Base-by-base conservation (phyloP, 257 asterid species). In the Scutellaria galericulata region DNA sequence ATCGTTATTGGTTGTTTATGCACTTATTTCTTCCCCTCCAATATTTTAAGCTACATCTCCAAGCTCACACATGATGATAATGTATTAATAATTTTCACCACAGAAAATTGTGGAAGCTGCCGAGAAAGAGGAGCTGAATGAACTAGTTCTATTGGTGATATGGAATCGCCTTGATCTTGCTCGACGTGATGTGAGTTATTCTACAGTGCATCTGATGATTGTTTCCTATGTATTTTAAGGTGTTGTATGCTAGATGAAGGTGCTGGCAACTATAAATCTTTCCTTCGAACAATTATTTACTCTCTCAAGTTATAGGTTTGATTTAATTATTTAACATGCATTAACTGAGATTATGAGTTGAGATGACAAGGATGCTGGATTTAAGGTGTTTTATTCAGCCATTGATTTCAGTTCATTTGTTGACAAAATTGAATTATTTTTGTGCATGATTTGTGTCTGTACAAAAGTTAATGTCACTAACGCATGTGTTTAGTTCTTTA, bases 81-180 rank as follows among this genome's bases (percentile, higher is more conserved):
- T 18, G 18, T 18, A 18, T 18, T 18, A 18, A 18, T 18, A 18
- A 18, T 18, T 18, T 18, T 18, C 18, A 71, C 52, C 82, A 84
- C 90, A 94, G 99, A 94, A 87, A 89, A 91, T 94, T 71, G 94
- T 87, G 86, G 97, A 91, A 83, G 96, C 99, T 70, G 97, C 96
- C 63, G 97, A 89, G 86, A 94, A 78, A 85, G 99, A 96, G 50
- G 98, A 94, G 80, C 89, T 94, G 51, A 79, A 60, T 74, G 97
- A 91, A 77, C 87, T 94, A 68, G 89, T 94, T 77, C 80, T 94
- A n/a, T 73, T 91, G 90, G 86, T 94, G 77, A 85, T 94, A 83
- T 86, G 93, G 96, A 91, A 83, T 79, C 97, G 98, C 48, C 97
- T 94, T 60, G 98, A 94, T 84, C 96, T 94, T 42, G 99, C 99